Evolutionary conservation across 139 green algal genomes (phyloP).

Genomic region (Coccomyxa sp.): DNA sequence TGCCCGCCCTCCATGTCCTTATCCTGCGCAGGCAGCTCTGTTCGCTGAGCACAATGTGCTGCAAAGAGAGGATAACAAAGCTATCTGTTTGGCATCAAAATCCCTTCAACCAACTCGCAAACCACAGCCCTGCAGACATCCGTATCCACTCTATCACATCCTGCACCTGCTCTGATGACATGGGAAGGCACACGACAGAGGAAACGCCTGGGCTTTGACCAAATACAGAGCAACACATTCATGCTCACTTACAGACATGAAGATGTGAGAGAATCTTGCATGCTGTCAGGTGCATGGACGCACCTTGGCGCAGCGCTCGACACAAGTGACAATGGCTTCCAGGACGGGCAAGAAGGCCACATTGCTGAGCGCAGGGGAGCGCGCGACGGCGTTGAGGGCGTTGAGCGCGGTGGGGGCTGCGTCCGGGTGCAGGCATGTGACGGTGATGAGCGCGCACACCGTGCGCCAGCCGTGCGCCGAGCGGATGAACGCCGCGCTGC

Average conservation of each 20-base stretch:
- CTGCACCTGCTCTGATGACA: background rate
- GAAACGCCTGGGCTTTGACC: background rate
- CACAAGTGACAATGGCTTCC: conserved; percentile 37
- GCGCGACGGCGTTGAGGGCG: conserved; percentile 19
- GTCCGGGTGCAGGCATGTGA: conserved; percentile 51
- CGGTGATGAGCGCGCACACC: conserved; percentile 73
- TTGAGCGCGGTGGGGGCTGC: conserved; percentile 27
- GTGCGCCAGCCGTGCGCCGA: conserved; percentile 75
- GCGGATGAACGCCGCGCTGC: conserved; percentile 64
- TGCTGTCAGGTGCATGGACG: background rate
- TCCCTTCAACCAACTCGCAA: no score
- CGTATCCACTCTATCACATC: background rate
- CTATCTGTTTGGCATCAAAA: no score
- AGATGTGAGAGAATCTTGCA: no score
- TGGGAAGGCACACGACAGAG: background rate
- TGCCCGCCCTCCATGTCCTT: conserved; percentile 29
- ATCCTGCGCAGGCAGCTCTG: conserved; percentile 8
- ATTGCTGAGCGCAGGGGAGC: background rate
- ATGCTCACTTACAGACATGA: background rate
- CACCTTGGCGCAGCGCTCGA: background rate
- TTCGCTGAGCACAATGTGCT: background rate
- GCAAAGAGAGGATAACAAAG: no score
- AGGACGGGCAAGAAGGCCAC: conserved; percentile 24
- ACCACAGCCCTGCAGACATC: background rate
- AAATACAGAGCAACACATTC: background rate